phyloP scores from a whole-genome alignment of 164 flowering plant genomes.

The Macadamia tetraphylla region DNA sequence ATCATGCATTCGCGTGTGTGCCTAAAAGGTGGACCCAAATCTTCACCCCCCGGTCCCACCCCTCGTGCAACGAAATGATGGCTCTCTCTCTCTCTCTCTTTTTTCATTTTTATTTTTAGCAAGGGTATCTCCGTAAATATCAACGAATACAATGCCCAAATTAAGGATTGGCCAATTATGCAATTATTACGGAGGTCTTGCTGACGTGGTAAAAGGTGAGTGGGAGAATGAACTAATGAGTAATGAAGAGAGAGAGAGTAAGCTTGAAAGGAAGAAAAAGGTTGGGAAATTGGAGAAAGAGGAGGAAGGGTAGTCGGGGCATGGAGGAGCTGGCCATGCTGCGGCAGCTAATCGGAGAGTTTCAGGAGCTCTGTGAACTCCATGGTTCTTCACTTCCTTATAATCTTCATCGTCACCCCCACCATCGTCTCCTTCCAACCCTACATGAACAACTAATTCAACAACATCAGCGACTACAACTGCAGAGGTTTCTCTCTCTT shows the following conservation, averaged over 20 bases:
- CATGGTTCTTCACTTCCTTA: conserved; percentile 40
- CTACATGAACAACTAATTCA: not conserved
- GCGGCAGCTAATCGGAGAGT: conserved; percentile 75
- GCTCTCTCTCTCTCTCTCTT: no score
- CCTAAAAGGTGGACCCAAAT: no score
- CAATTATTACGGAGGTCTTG: conserved; percentile 17
- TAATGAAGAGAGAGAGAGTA: conserved; percentile 6
- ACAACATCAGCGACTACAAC: conserved; percentile 2
- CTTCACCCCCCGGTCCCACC: no score
- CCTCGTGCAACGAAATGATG: no score
- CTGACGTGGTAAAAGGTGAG: conserved; percentile 32
- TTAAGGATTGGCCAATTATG: conserved; percentile 11
- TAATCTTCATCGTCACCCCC: conserved; percentile 10
- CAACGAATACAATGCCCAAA: not conserved
- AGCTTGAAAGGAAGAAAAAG: not conserved
- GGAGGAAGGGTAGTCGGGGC: conserved; percentile 16
- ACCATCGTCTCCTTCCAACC: conserved; percentile 4
- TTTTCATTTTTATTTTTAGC: no score
- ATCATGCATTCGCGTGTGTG: no score
- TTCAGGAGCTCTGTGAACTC: conserved; percentile 61
- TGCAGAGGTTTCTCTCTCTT: conserved; percentile 8
- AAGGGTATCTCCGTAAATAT: conserved; percentile 5
- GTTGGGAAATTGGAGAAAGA: not conserved
- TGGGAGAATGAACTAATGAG: conserved; percentile 12
- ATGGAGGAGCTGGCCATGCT: conserved; percentile 78